Percentiles rank a stretch among this genome's conserved stretches.
Conservation (phyloP, 768 basidiomycete species). For the Suillus weaverae region DNA sequence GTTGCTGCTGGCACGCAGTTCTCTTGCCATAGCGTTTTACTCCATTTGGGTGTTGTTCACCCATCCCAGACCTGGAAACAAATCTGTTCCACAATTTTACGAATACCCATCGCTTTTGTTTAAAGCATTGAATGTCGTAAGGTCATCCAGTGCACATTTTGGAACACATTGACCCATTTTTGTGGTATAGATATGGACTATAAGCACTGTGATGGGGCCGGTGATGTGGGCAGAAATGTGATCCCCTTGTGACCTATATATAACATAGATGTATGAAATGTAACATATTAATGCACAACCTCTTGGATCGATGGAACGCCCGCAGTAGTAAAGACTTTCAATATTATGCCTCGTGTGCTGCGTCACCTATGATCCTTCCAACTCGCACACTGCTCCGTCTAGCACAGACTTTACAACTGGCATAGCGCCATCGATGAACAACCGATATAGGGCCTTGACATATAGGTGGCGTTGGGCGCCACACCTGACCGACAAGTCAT, state of each 20-base stretch:
- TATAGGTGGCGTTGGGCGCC: neutral
- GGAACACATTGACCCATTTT: too few relatives aligned
- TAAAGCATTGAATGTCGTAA: neutral
- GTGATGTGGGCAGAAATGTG: conserved; percentile 1
- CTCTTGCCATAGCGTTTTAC: neutral
- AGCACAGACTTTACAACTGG: neutral
- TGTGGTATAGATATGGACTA: neutral
- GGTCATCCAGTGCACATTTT: neutral
- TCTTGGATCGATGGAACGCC: too few relatives aligned
- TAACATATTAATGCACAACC: too few relatives aligned
- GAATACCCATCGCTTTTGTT: neutral
- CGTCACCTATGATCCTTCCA: neutral
- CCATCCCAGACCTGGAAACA: neutral
- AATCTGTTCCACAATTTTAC: neutral
- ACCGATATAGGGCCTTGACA: neutral
- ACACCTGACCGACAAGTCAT: neutral
- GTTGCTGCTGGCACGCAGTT: neutral
- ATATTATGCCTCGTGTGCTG: neutral
- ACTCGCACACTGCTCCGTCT: neutral
- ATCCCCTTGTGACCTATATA: neutral
- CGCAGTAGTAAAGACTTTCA: too few relatives aligned
- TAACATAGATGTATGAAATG: neutral
- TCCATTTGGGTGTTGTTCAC: neutral
- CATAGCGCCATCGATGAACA: neutral
- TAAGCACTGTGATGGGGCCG: neutral